A percentile compares a stretch with the other conserved stretches of the same genome.
Conservation (phyloP, 805 yeast species). For the Saccharomycopsis javanensis region DNA sequence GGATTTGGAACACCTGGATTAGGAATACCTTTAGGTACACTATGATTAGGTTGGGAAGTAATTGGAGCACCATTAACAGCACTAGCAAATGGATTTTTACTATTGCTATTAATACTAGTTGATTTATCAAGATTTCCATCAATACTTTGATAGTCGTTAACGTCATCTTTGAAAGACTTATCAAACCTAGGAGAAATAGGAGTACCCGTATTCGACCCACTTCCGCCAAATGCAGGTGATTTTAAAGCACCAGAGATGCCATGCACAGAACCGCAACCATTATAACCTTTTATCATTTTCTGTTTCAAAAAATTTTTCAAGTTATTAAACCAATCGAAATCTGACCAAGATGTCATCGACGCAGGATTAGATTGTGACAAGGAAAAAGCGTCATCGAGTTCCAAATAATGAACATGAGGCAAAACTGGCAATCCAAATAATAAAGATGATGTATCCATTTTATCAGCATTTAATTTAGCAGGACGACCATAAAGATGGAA, state of each 20-base stretch:
- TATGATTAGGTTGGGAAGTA: background rate
- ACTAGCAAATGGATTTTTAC: background rate
- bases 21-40: background rate
- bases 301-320: constrained; percentile 46
- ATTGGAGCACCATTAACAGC: background rate
- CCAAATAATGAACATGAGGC: constrained; percentile 66
- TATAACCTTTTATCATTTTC: constrained; percentile 52
- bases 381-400: constrained; percentile 47
- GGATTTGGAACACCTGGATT: constrained; percentile 1
- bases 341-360: constrained; percentile 40
- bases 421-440: constrained; percentile 77
- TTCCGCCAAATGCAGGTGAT: constrained; percentile 36
- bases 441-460: constrained; percentile 52
- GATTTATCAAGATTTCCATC: background rate
- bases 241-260: constrained; percentile 52
- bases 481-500: constrained; percentile 81
- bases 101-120: background rate
- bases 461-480: constrained; percentile 61
- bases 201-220: constrained; percentile 21
- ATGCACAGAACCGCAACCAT: constrained; percentile 65
- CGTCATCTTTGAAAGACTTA: constrained; percentile 21
- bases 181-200: background rate
- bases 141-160: background rate
- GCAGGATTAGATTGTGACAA: constrained; percentile 28
- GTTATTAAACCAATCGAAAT: constrained; percentile 47